Conservation (phyloP, 106 monocot species). For the Dendrobium chrysotoxum region DNA sequence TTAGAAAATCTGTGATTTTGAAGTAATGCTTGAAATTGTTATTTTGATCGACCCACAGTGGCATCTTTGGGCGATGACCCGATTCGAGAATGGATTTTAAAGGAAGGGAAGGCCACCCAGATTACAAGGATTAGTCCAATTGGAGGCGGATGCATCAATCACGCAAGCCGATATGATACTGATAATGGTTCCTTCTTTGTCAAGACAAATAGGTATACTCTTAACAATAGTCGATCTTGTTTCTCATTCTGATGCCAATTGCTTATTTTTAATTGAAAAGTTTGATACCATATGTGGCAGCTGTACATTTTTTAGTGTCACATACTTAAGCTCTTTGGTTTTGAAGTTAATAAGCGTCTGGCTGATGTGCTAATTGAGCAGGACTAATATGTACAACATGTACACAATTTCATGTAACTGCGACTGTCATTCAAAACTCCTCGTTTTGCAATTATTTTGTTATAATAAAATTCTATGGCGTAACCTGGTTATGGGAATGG, state of each 20-base stretch:
- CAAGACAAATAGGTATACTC: conserved; percentile 70
- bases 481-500: neutral
- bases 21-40: neutral
- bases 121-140: conserved; percentile 63
- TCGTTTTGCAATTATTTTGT: neutral
- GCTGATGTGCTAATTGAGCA: neutral
- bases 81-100: conserved; percentile 84
- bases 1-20: neutral
- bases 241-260: neutral
- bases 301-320: too few species aligned
- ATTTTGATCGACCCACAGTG: conserved; percentile 40
- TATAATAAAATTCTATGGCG: neutral
- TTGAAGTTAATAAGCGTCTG: too few species aligned
- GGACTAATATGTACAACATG: neutral
- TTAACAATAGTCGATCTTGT: neutral
- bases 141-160: conserved; percentile 90
- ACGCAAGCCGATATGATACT: conserved; percentile 74
- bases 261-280: neutral
- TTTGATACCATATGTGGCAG: too few species aligned
- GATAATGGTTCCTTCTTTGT: conserved; percentile 84
- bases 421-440: neutral
- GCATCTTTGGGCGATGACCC: conserved; percentile 63
- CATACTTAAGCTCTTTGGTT: too few species aligned
- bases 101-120: conserved; percentile 71
- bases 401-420: neutral